Conservation (phyloP, 1,284 basidiomycete species). For the Albatrellus sp. region DNA sequence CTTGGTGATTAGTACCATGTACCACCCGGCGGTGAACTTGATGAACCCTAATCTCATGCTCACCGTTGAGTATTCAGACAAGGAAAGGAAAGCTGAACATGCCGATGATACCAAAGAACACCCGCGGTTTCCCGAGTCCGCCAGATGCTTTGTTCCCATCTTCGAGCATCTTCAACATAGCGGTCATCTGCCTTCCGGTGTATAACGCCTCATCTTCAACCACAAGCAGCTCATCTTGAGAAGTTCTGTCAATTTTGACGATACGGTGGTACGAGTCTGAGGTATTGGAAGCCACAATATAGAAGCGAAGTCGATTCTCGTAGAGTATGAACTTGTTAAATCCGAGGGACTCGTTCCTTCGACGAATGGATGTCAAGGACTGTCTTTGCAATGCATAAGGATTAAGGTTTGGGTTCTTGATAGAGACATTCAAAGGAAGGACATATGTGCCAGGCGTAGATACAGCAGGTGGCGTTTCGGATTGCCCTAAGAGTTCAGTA, state of each 20-base stretch:
- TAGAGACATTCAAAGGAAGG: no score
- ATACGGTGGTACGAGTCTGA: conserved; percentile 79
- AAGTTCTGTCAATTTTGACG: conserved; percentile 83
- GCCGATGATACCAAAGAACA: conserved; percentile 76
- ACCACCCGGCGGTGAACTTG: conserved; percentile 85
- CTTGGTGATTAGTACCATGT: conserved; percentile 83
- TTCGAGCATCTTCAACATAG: conserved; percentile 87
- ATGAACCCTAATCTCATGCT: conserved; percentile 56
- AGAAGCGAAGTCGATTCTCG: conserved; percentile 81
- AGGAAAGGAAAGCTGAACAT: conserved; percentile 14
- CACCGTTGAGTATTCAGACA: background rate
- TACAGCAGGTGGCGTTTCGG: no score
- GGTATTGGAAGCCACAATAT: conserved; percentile 78
- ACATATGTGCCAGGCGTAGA: no score
- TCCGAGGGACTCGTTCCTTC: conserved; percentile 18
- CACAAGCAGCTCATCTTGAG: conserved; percentile 60
- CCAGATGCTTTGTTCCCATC: conserved; percentile 87
- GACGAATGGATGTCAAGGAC: background rate
- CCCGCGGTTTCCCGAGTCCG: conserved; percentile 72
- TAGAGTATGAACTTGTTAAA: conserved; percentile 89
- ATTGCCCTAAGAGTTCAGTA: no score
- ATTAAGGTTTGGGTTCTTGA: no score
- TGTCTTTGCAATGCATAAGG: background rate
- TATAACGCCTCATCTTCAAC: conserved; percentile 85
- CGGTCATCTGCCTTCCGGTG: conserved; percentile 78